Evolutionary conservation across 2,329 filamentous ascomycete genomes (phyloP).

Genomic region (Epicoccum sorghinum): DNA sequence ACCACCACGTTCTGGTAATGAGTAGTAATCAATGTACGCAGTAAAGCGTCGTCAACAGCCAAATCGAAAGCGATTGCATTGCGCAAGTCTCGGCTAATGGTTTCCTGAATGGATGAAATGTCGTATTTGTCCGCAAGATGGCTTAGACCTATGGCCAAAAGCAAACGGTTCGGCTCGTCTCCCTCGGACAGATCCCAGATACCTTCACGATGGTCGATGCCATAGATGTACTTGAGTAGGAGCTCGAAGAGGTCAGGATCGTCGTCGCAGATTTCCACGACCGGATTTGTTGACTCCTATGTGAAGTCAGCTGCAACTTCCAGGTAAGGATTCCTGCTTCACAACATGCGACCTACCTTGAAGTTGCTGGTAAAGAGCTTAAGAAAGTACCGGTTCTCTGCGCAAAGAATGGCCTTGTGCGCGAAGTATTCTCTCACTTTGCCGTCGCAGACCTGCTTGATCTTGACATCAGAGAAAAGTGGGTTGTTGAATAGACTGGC

Average conservation of each 20-base stretch:
- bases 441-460: not conserved
- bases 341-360: too few relatives aligned
- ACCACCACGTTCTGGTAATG: too few relatives aligned
- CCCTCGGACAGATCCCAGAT: not conserved
- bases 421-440: not conserved
- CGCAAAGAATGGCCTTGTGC: slow-evolving; percentile 9
- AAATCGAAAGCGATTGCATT: too few relatives aligned
- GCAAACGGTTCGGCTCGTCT: not conserved
- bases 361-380: too few relatives aligned
- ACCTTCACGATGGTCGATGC: not conserved
- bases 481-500: slow-evolving; percentile 17
- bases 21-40: too few relatives aligned
- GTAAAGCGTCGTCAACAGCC: too few relatives aligned
- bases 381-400: too few relatives aligned
- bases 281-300: not conserved
- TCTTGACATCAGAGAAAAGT: slow-evolving; percentile 15
- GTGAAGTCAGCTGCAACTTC: too few relatives aligned
- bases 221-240: not conserved
- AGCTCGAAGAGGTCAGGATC: slow-evolving; percentile 7
- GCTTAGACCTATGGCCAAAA: not conserved
- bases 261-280: slow-evolving; percentile 14
- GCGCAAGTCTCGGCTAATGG: too few relatives aligned
- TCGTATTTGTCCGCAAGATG: not conserved
- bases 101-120: not conserved
- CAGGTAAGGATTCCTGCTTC: too few relatives aligned